Evolutionary conservation across 495 filamentous ascomycete genomes (phyloP).

Genomic region (Letharia columbiana): DNA sequence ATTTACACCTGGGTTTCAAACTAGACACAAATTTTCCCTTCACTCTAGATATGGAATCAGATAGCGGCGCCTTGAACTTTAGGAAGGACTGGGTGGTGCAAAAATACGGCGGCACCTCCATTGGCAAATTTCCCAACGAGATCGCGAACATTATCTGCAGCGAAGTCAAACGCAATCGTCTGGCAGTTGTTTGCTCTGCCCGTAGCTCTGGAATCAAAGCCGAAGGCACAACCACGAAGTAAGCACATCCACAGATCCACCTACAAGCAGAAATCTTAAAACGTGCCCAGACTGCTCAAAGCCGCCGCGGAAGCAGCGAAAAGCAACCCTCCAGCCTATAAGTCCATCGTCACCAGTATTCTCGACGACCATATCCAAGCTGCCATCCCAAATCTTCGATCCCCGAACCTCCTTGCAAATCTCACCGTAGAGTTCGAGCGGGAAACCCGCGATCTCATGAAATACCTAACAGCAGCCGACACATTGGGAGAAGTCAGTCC

Average conservation of each 20-base stretch:
- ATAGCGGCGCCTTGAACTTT: constrained; percentile 1
- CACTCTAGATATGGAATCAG: neutral
- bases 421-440: constrained; percentile 53
- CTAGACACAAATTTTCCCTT: neutral
- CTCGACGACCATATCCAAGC: neutral
- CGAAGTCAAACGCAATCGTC: constrained; percentile 48
- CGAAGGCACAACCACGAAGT: constrained; percentile 89
- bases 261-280: neutral
- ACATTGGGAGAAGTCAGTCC: constrained; percentile 65
- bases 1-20: neutral
- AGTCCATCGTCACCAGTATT: neutral
- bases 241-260: constrained; percentile 41
- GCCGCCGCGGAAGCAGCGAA: neutral
- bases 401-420: constrained; percentile 42
- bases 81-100: constrained; percentile 61
- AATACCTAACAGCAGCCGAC: constrained; percentile 52
- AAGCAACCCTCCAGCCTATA: neutral
- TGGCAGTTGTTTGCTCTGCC: constrained; percentile 91
- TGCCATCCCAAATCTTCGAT: neutral
- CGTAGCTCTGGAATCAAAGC: constrained; percentile 80
- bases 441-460: constrained; percentile 60
- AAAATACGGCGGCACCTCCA: constrained; percentile 75
- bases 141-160: constrained; percentile 67
- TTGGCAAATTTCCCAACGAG: constrained; percentile 58
- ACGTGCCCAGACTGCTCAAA: neutral